Conservation (phyloP, 1,284 basidiomycete species). For the Coriolopsis trogii region DNA sequence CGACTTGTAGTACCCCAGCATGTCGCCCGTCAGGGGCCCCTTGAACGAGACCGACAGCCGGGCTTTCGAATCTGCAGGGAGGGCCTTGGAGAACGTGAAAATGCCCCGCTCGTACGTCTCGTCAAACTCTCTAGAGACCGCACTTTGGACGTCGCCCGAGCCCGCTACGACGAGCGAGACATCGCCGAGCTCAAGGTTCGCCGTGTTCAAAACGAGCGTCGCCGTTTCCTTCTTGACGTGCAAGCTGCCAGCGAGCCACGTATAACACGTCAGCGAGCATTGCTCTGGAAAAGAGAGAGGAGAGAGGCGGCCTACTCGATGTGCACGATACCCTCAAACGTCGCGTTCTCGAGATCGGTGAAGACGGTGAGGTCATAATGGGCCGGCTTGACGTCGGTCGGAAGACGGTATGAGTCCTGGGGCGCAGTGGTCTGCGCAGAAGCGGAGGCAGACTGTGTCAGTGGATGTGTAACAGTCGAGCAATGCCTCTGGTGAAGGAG, state of each 20-base stretch:
- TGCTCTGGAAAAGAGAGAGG: not conserved
- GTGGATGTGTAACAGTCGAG: slow-evolving; percentile 10
- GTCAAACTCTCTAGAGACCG: slow-evolving; percentile 57
- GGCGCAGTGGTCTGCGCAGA: slow-evolving; percentile 1
- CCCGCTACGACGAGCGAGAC: slow-evolving; percentile 66
- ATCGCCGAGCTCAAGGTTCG: slow-evolving; percentile 70
- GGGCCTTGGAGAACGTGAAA: slow-evolving; percentile 55
- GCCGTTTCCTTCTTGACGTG: slow-evolving; percentile 71
- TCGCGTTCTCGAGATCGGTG: slow-evolving; percentile 78
- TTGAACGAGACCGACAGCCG: slow-evolving; percentile 66
- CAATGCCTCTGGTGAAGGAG: slow-evolving; percentile 11
- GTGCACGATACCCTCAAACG: slow-evolving; percentile 80
- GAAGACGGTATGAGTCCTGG: slow-evolving; percentile 74
- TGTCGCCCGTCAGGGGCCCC: slow-evolving; percentile 64
- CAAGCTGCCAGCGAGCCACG: slow-evolving; percentile 48
- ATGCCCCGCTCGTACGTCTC: slow-evolving; percentile 65
- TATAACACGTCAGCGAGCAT: not conserved
- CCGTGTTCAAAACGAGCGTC: slow-evolving; percentile 72
- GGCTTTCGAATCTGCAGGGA: slow-evolving; percentile 66
- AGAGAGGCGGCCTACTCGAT: slow-evolving; percentile 54
- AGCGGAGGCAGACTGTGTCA: slow-evolving; percentile 17
- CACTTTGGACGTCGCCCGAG: slow-evolving; percentile 54
- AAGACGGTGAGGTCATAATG: slow-evolving; percentile 88
- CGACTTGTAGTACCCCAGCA: slow-evolving; percentile 77
- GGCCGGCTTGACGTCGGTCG: slow-evolving; percentile 70